Evolutionary conservation across 768 basidiomycete genomes (phyloP), one percentile per base, ranked within the genome.

Genomic region (Lentinula sp.): DNA sequence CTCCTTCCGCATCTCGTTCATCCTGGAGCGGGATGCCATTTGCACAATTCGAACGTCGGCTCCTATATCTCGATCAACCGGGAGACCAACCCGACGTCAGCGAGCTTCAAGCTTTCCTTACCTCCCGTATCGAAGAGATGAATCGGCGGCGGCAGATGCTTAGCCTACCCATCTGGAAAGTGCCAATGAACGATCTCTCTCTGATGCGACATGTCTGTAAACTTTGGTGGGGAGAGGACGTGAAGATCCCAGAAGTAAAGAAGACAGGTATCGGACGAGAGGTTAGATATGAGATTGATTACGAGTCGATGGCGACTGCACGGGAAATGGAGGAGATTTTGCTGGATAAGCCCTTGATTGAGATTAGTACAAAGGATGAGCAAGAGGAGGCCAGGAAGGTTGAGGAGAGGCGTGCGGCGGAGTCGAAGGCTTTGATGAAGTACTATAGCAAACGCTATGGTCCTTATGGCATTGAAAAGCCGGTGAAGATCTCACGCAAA

Each of bases 11-110:
- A 2, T 56, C 55, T 9, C 55, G 55, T 6, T 56, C 55, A 2
- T 56, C 55, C 12, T 56, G 55, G 55, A 42, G 20, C 37, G 55
- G 55, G 3, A 56, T 56, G 55, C 55, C 55, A 13, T 56, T 42
- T 28, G 37, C 37, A 8, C 55, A 56, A n/a, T 56, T 56, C 55
- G 55, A 56, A 45, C 55, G 55, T 4, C 41, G 55, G 15, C 23
- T 56, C 18, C 41, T 18, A 3, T 23, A 56, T 20, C 13, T 9
- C 6, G 23, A 43, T n/a, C 3, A 39, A 33, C 37, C 8, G 6
- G 23, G 55, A 32, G 23, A 43, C 41, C 8, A 28, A 28, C 23
- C 37, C 18, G 41, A 56, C 41, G 28, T 41, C 23, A 4, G 13
- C 10, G 37, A 28, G 16, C 41, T 56, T 1, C 37, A 56, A 43